Evolutionary conservation across 1,284 basidiomycete genomes (phyloP), one percentile per base, ranked within the genome.

Genomic region (Schizophyllum commune): DNA sequence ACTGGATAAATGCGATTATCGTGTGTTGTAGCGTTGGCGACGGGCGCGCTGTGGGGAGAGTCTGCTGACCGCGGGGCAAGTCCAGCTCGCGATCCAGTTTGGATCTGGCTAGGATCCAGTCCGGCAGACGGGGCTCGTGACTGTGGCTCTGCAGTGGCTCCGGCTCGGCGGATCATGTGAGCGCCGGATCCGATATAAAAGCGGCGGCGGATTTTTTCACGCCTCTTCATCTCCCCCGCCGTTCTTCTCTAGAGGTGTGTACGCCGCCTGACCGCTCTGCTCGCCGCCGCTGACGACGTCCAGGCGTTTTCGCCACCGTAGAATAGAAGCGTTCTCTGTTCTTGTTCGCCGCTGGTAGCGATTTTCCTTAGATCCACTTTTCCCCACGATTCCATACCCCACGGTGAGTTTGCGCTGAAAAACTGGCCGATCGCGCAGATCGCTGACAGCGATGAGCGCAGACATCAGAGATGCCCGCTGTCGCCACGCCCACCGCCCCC

Each of bases 401-500:
- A 47, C 39, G 39, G 39, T 47, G 13, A 47, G 39, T 47, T 17
- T 17, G 13, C 13, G 9, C 39, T 13, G 17, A 17, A 47, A 47
- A 47, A 47, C 39, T 47, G 39, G 9, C 39, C 17, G 39, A 47
- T 47, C 39, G 39, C 39, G 39, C 39, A 47, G 39, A 47, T 47
- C 39, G 39, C 39, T 47, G 39, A 47, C 39, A 3, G 39, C 39
- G 39, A 47, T 47, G 39, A 17, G 13, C 39, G 13, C 39, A 47
- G 39, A 47, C 9, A 11, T 17, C 39, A 47, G 39, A 47, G 39
- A 91, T 91, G 89, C 87, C 89, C 67, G 84, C 87, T 76, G 79
- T 80, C 70, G 86, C 85, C 65, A 82, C 88, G 68, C 72, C 84
- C 67, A 77, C 85, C 68, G 83, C 85, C 63, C 77, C 78, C 66